Evolutionary conservation across 352 stramenopile species (phyloP), one percentile per base, ranked within the genome.

Genomic region (Thalassiosira sp.): DNA sequence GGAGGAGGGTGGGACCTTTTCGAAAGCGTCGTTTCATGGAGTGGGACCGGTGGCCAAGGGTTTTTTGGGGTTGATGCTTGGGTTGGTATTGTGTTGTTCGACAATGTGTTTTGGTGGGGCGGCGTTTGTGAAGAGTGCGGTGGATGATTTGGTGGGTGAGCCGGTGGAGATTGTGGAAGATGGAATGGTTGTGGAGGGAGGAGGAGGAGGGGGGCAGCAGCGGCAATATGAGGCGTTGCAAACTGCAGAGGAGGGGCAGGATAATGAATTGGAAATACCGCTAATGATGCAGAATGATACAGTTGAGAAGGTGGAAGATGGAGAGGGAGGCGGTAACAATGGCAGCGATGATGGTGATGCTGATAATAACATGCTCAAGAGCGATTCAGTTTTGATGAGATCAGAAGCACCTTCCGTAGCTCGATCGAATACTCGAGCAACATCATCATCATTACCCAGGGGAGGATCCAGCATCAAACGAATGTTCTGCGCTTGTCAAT

Each of bases 401-500:
- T 64, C 56, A 43, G 59, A 43, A 71, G 18, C 28, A 25, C 20
- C 48, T 22, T 71, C 48, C 2, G 16, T 71, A 35, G 33, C 35
- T 43, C 28, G 3, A 31, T 64, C 62, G 18, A 33, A 37, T 13
- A 51, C 57, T 5, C 52, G 61, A 28, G 13, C 57, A 18, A 53
- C 68, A 54, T 75, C 57, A 18, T 22, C 37, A 60, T 46, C 45
- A 10, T 22, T 24, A 1, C 56, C 33, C 46, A 16, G 59, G 31
- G 16, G 48, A 48, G 51, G 43, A 28, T 53, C 45, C 1, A 72
- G 48, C 51, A 60, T 81, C 24, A 68, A 78, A 49, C 58, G 62
- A 16, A 73, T 86, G 40, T 87, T 79, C 54, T 53, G 59, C 18
- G 56, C 49, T 1, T 90, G 81, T 42, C 62, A 74, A 42, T 35